phyloP scores from a whole-genome alignment of 441 rosid species.

The Metrosideros polymorpha region DNA sequence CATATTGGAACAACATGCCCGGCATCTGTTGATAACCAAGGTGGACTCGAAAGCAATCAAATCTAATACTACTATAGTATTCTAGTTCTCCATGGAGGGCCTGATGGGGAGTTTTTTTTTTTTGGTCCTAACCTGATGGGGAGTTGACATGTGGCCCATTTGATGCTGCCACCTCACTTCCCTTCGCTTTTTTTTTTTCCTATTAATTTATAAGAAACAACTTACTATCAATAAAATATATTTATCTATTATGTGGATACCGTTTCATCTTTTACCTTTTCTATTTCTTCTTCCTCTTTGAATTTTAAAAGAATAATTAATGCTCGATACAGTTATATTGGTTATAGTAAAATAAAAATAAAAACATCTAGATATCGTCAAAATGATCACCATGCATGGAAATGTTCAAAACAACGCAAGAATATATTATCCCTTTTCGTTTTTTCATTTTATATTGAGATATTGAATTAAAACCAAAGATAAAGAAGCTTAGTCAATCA shows the following conservation, averaged over 20 bases:
- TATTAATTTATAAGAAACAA: background rate
- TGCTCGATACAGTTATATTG: background rate
- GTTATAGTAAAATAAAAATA: background rate
- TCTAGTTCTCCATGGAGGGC: background rate
- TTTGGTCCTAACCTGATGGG: no score
- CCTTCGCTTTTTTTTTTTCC: background rate
- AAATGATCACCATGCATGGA: background rate
- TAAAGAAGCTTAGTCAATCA: background rate
- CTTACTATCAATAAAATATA: background rate
- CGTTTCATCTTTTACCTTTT: background rate
- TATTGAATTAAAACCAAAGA: background rate
- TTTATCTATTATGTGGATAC: background rate
- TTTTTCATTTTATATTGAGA: background rate
- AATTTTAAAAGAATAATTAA: background rate
- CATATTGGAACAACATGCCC: slow-evolving; percentile 55
- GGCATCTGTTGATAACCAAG: slow-evolving; percentile 14
- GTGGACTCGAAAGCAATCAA: background rate
- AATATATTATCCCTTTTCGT: background rate
- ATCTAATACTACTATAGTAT: background rate
- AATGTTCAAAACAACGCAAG: background rate
- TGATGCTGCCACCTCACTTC: background rate
- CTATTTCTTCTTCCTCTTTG: background rate
- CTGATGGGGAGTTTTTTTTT: background rate
- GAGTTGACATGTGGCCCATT: background rate
- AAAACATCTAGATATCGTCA: background rate